Base-by-base conservation (phyloP, 768 basidiomycete species). In the Rhodotorula paludigena region DNA sequence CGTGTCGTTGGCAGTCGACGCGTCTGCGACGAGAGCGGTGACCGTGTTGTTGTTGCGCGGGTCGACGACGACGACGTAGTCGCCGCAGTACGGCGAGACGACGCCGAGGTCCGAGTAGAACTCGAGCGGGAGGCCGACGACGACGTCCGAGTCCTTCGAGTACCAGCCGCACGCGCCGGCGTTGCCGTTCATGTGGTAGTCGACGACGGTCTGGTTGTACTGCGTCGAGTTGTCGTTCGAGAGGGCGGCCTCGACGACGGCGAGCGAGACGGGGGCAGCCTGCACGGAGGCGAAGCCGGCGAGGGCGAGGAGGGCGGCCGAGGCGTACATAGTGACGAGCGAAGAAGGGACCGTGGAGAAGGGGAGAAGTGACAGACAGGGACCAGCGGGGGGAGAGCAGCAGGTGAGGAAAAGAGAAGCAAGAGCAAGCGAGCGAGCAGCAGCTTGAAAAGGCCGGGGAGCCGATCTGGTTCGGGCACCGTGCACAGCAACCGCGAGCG, bases 151-250 rank as follows among this genome's bases (percentile, higher is more conserved):
- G 78, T 93, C 92, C 32, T 51, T 18, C 5, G 74, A 64, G 81
- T 85, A 78, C 36, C 62, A 63, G 25, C 91, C 92, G 77, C 92
- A 96, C 14, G 91, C 90, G 63, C 92, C 92, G 16, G 89, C 81
- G 48, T 82, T 81, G 57, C 87, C 87, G 60, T 84, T 79, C 81
- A 90, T 48, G n/a, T 55, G 9, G 71, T 72, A 72, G 18, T 23
- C 21, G 21, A 38, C 51, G 32, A 53, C 67, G 21, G 57, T 55
- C 15, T 45, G 45, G 63, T 49, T 42, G 56, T 28, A 25, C 25
- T 65, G 57, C 41, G 67, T 68, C 35, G 55, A 30, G 64, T 72
- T 66, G 38, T 63, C 54, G 2, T 61, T 35, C 32, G 63, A 52
- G 63, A 68, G 57, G 36, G 66, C 51, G 8, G 63, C 56, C 42